Evolutionary conservation across 805 yeast species (phyloP).

Genomic region (Helenozyma baotianmanensis): DNA sequence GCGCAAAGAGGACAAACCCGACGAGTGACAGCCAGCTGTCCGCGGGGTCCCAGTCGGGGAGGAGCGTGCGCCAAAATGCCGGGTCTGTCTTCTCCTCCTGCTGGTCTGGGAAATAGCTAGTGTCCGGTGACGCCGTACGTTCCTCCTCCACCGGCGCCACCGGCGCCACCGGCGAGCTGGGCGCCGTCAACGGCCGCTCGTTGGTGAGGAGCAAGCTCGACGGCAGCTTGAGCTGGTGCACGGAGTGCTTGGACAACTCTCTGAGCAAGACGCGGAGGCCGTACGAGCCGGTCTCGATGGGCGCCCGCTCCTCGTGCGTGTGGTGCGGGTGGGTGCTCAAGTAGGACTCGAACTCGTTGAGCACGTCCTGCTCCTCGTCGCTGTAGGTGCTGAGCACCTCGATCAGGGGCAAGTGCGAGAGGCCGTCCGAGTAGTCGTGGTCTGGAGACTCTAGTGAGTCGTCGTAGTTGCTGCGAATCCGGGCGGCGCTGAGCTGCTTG

Average conservation of each 20-base stretch:
- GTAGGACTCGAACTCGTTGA: slow-evolving; percentile 12
- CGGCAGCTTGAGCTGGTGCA: slow-evolving; percentile 1
- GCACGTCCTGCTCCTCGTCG: slow-evolving; percentile 3
- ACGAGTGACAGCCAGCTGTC: slow-evolving; percentile 3
- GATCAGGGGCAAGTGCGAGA: slow-evolving; percentile 1
- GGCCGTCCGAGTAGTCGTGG: background rate
- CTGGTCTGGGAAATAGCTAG: background rate
- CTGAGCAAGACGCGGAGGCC: slow-evolving; percentile 30
- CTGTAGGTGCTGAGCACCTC: background rate
- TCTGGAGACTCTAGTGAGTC: background rate
- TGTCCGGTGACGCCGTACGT: background rate
- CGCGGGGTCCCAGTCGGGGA: slow-evolving; percentile 5
- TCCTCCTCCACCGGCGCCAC: no score
- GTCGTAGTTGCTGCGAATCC: slow-evolving; percentile 12
- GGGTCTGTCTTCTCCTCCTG: slow-evolving; percentile 1
- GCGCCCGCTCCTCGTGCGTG: slow-evolving; percentile 8
- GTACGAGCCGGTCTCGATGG: slow-evolving; percentile 23
- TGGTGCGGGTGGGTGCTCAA: slow-evolving; percentile 9
- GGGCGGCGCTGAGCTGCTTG: slow-evolving; percentile 6
- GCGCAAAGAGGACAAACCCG: slow-evolving; percentile 4
- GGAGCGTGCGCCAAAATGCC: slow-evolving; percentile 4
- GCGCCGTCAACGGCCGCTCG: slow-evolving; percentile 8
- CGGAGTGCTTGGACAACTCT: slow-evolving; percentile 28
- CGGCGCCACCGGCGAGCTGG: background rate
- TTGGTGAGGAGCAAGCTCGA: slow-evolving; percentile 3